phyloP scores from a whole-genome alignment of 2,329 filamentous ascomycete species.

The Acrocalymma vagum region DNA sequence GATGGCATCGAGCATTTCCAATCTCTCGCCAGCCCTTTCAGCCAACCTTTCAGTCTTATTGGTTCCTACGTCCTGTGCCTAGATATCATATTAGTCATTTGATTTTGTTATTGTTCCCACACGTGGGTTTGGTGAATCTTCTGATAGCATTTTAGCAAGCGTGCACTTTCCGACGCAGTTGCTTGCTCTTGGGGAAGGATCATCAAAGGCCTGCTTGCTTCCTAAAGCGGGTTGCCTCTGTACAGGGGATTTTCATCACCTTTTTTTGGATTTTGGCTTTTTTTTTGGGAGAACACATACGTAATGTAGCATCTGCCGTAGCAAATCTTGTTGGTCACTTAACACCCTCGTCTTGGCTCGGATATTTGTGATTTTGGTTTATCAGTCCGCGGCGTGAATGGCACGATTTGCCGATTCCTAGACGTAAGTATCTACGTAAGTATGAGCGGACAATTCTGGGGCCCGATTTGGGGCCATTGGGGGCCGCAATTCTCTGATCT shows the following conservation, averaged over 20 bases:
- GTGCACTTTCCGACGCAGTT: constrained; percentile 1
- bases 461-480: too few species aligned
- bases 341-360: too few species aligned
- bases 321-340: not conserved
- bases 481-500: too few species aligned
- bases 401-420: too few species aligned
- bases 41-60: not conserved
- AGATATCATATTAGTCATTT: not conserved
- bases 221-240: not conserved
- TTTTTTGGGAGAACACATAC: not conserved
- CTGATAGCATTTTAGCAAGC: constrained; percentile 8
- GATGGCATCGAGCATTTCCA: not conserved
- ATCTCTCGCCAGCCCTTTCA: not conserved
- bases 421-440: too few species aligned
- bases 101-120: not conserved
- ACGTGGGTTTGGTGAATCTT: not conserved
- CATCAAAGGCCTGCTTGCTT: constrained; percentile 1
- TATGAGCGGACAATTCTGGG: too few species aligned
- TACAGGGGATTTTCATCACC: constrained; percentile 1
- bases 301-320: not conserved
- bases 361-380: not conserved
- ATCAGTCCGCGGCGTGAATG: not conserved
- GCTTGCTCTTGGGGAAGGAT: constrained; percentile 1
- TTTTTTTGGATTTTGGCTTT: not conserved
- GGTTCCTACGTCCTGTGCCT: not conserved